Percentiles rank a stretch among this genome's conserved stretches.
These are phyloP conservation scores for Alternaria burnsii DNA, from an alignment of 2,329 filamentous ascomycete genomes.

Conservation along the genomic window DNA sequence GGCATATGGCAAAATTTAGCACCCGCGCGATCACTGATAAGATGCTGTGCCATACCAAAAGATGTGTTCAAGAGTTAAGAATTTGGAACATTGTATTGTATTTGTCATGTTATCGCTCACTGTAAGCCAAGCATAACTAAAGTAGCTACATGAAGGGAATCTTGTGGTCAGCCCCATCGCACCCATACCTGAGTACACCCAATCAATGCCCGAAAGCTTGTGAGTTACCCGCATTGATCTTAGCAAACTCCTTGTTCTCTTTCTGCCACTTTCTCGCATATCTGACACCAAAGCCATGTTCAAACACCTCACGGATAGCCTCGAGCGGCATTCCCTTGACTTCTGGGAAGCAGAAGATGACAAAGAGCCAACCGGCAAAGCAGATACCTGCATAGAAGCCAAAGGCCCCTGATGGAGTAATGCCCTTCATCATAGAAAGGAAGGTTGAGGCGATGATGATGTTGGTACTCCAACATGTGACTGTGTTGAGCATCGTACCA, in stretches of 20 bases:
- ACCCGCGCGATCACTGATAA: not conserved
- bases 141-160: not conserved
- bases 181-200: not conserved
- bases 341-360: constrained; percentile 51
- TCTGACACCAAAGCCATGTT: constrained; percentile 47
- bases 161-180: not conserved
- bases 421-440: constrained; percentile 52
- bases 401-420: constrained; percentile 50
- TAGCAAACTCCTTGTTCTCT: constrained; percentile 48
- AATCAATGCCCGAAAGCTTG: constrained; percentile 33
- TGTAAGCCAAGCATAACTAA: not conserved
- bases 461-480: constrained; percentile 45
- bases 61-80: not conserved
- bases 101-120: not conserved
- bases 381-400: constrained; percentile 52
- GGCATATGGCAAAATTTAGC: not conserved
- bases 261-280: constrained; percentile 48
- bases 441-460: constrained; percentile 52
- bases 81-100: not conserved
- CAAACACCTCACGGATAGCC: constrained; percentile 47
- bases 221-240: constrained; percentile 32
- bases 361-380: constrained; percentile 47
- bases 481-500: constrained; percentile 49
- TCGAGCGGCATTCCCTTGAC: constrained; percentile 49
- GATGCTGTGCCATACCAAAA: not conserved